These are phyloP conservation scores for Persicaria tinctoria DNA, from an alignment of 148 eudicot genomes.

Conservation along the genomic window DNA sequence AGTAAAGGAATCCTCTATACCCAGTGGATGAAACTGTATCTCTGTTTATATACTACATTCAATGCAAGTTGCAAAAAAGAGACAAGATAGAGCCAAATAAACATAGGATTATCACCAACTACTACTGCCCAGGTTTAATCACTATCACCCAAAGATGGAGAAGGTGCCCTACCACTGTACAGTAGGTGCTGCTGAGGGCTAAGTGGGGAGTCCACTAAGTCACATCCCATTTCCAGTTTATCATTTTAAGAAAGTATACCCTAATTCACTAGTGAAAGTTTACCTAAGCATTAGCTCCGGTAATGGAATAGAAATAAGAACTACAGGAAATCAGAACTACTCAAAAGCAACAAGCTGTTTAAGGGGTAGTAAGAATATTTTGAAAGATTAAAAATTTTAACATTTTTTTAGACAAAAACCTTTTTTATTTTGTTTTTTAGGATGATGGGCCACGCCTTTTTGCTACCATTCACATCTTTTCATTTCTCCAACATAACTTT, in stretches of 20 bases:
- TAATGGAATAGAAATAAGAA: neutral
- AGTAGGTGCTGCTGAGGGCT: neutral
- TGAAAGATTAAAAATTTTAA: neutral
- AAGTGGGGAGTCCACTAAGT: conserved; percentile 3
- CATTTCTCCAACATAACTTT: conserved; percentile 9
- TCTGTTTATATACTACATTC: neutral
- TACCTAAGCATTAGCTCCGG: conserved; percentile 3
- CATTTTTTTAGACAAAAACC: conserved; percentile 3
- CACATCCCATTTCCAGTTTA: neutral
- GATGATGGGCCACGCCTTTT: neutral
- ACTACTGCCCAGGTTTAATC: neutral
- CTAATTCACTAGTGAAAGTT: neutral
- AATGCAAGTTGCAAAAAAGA: neutral
- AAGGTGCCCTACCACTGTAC: neutral
- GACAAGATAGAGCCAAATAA: conserved; percentile 4
- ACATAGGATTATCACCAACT: neutral
- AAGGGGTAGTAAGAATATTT: neutral
- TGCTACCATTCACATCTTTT: conserved; percentile 9
- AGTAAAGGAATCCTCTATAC: neutral
- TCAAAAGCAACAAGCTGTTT: neutral
- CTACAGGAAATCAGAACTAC: neutral
- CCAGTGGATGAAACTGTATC: neutral
- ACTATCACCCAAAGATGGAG: conserved; percentile 2
- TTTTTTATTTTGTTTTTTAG: conserved; percentile 6
- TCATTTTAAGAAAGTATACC: conserved; percentile 3